Base-by-base conservation (phyloP, 371 early-diverging fungal genomes). In the Cladochytrium tenue region DNA sequence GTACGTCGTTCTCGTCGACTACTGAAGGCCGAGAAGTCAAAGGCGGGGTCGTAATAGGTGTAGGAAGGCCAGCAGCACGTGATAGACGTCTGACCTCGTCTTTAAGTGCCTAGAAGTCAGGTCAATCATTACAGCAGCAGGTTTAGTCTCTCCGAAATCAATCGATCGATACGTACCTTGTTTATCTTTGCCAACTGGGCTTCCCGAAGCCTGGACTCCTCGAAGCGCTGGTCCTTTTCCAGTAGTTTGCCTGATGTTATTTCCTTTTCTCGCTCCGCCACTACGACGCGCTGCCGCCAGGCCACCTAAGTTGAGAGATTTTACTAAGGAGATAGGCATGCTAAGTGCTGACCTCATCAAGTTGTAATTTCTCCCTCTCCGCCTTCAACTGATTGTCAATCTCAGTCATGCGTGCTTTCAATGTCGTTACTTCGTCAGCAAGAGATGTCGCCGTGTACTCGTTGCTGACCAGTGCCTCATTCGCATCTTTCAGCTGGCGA, bases 11-110 rank as follows among this genome's bases (percentile, higher is more conserved):
- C 53, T 67, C 57, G 65, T 73, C 62, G 63, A 72, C 51, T 36
- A 69, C 64, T 56, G 67, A 61, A n/a, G 52, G 33, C 26, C 62
- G 53, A 28, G 50, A 31, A 50, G 68, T 56, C 53, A 70, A 30
- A 60, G 68, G 59, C 27, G 63, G 73, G 32, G 73, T 61, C 13
- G 65, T 59, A 26, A n/a, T 27, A 7, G 64, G 69, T 31, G 67
- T 60, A 3, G 53, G 60, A 4, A 66, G 51, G 30, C 69, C 71
- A 31, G 67, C 56, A 7, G 73, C 50, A 31, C 77, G 67, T 32
- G 76, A 72, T 2, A 82, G 71, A 36, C 77, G 78, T 32, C 80
- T 72, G 15, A 82, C 77, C 66, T 82, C 82, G 32, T 82, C 82
- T 50, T 78, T 78, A 1, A 82, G 61, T 1, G 82, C 72, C 78